Conservation (phyloP, 1,284 basidiomycete genomes). For the Lentinula novae-zelandiae region DNA sequence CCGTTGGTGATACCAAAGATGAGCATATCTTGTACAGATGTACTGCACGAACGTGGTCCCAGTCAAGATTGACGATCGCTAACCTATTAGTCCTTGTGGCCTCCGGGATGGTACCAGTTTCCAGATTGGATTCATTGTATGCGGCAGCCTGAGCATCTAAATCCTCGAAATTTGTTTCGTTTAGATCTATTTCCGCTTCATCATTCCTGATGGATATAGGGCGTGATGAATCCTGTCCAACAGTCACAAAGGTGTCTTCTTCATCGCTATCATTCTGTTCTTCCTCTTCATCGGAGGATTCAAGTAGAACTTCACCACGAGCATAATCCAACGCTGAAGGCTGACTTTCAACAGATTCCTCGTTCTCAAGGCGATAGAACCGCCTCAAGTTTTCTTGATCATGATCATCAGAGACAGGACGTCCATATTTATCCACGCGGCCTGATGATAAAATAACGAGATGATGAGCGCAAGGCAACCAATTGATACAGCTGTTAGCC, state of each 20-base stretch:
- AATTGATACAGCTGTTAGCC: slow-evolving; percentile 16
- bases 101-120: slow-evolving; percentile 29
- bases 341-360: slow-evolving; percentile 33
- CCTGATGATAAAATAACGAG: slow-evolving; percentile 29
- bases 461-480: slow-evolving; percentile 7
- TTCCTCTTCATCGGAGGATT: slow-evolving; percentile 82
- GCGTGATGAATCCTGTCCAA: slow-evolving; percentile 41
- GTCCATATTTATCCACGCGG: slow-evolving; percentile 91
- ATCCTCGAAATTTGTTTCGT: slow-evolving; percentile 69
- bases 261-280: slow-evolving; percentile 45
- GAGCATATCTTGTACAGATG: slow-evolving; percentile 95
- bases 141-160: slow-evolving; percentile 73
- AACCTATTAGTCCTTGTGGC: slow-evolving; percentile 68
- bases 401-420: slow-evolving; percentile 64
- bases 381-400: slow-evolving; percentile 76
- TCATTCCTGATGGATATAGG: slow-evolving; percentile 41
- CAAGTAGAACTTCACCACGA: slow-evolving; percentile 81
- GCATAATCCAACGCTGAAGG: slow-evolving; percentile 70
- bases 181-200: slow-evolving; percentile 70
- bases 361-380: slow-evolving; percentile 77
- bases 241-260: slow-evolving; percentile 44
- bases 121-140: slow-evolving; percentile 47
- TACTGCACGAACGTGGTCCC: slow-evolving; percentile 91
- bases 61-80: slow-evolving; percentile 96
- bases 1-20: slow-evolving; percentile 73